phyloP scores from a whole-genome alignment of 2,329 filamentous ascomycete genomes.

The Trematosphaeria pertusa region DNA sequence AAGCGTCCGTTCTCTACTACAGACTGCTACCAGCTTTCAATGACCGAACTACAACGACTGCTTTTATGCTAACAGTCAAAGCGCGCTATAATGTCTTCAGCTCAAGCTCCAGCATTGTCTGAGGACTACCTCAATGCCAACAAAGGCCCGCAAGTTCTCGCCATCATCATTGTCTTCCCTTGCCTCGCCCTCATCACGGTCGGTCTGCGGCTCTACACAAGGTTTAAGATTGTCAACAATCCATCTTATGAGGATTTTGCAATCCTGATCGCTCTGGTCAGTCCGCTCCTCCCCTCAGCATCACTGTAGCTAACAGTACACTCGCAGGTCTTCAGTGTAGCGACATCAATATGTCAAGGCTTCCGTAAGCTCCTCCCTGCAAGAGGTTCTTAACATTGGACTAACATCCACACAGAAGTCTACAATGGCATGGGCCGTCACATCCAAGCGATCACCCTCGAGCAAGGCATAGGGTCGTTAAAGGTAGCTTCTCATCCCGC shows the following conservation, averaged over 20 bases:
- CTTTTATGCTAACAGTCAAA: not conserved
- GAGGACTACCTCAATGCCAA: constrained; percentile 17
- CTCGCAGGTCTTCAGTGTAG: constrained; percentile 21
- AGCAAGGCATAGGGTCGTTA: constrained; percentile 20
- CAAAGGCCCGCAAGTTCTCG: constrained; percentile 19
- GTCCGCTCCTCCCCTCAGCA: not conserved
- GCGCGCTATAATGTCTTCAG: not conserved
- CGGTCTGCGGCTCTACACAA: constrained; percentile 18
- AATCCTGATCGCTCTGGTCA: constrained; percentile 20
- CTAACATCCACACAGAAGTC: constrained; percentile 14
- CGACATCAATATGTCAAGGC: constrained; percentile 25
- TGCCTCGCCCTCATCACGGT: constrained; percentile 16
- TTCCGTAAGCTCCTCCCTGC: constrained; percentile 15
- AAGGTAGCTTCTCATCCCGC: constrained; percentile 15
- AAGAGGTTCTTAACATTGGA: not conserved
- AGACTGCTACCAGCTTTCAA: too few species aligned
- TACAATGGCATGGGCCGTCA: constrained; percentile 27
- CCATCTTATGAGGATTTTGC: constrained; percentile 20
- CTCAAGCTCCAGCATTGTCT: constrained; percentile 1
- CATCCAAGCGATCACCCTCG: constrained; percentile 18
- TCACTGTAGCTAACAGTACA: not conserved
- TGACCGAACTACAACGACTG: not conserved
- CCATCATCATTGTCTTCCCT: constrained; percentile 21
- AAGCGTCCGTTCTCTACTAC: too few species aligned
- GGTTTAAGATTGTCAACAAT: constrained; percentile 19